Percentiles rank a stretch among this genome's conserved stretches.
Evolutionary conservation across 2,329 filamentous ascomycete species (phyloP).

Genomic region (Thielaviopsis populi): DNA sequence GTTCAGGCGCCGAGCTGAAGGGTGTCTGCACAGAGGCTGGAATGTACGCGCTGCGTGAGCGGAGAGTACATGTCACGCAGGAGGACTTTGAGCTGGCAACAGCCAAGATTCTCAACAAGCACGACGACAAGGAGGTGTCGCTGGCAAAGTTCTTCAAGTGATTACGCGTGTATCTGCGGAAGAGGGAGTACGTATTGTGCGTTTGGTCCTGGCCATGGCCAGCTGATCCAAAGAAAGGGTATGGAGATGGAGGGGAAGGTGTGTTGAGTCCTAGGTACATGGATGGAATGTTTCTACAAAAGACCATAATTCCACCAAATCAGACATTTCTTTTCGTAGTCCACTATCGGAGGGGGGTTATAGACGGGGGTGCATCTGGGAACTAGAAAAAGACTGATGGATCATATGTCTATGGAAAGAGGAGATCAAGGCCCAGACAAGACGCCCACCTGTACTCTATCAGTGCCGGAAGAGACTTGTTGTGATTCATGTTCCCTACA

Average conservation of each 20-base stretch:
- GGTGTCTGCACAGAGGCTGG: conserved; percentile 97
- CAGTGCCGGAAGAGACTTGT: background rate
- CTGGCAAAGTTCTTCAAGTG: conserved; percentile 63
- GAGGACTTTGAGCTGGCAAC: conserved; percentile 98
- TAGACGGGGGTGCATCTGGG: background rate
- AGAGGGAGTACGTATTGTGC: background rate
- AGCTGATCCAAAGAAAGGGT: background rate
- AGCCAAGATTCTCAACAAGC: conserved; percentile 98
- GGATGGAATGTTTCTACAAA: background rate
- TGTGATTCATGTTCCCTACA: background rate
- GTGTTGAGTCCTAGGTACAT: background rate
- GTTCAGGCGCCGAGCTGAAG: conserved; percentile 93
- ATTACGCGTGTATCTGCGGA: background rate
- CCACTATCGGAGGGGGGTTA: background rate
- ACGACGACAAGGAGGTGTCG: conserved; percentile 93
- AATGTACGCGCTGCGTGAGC: conserved; percentile 92
- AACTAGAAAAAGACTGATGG: background rate
- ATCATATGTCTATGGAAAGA: background rate
- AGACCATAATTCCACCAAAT: conserved; percentile 7
- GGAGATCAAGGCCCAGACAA: too few relatives aligned
- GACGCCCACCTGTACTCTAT: background rate
- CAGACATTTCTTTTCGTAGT: background rate
- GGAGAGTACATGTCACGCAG: conserved; percentile 94
- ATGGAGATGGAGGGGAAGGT: background rate
- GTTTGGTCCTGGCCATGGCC: background rate